Base-by-base conservation (phyloP, 768 basidiomycete genomes). In the Hericium coralloides region DNA sequence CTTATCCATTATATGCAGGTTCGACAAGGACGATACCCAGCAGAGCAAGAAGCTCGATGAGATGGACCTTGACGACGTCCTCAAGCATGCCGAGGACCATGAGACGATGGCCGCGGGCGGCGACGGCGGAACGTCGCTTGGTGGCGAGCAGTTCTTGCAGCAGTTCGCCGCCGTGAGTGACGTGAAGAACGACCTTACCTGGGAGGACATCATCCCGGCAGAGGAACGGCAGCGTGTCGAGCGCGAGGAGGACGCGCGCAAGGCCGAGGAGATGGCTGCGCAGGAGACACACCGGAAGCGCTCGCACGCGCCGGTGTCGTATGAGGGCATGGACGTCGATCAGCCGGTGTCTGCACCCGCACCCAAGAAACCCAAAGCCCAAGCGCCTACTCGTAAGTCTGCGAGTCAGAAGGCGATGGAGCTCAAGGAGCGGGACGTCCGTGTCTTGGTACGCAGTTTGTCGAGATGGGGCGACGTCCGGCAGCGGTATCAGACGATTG, bases 381-480 rank as follows among this genome's bases (percentile, higher is more conserved):
- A 86, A 18, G 80, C 81, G 37, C 80, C 85, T 4, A 83, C 85
- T 57, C 80, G 95, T 64, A 98, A 98, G 76, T 87, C 89, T 4
- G 89, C 92, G 3, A 89, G 86, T 53, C 93, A 98, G 73, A 92
- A 92, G 68, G 87, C 95, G 17, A 88, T 97, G 84, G 94, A 97
- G 69, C 76, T 99, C 59, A 98, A 95, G 74, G 95, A 98, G 69
- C 85, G 97, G 47, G 97, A 99, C 69, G 85, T 98, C 25, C 92
- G 97, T 56, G 94, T 94, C 39, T 78, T 99, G 37, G 91, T 98
- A 55, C 82, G 95, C 61, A 95, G 94, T 67, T 76, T 99, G 64
- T 94, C 97, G 67, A 87, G 93, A 58, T 99, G 97, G 94, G 97
- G 97, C 39, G 95, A 99, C 70, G 92, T 98, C 59, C 82, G 93